Evolutionary conservation across 805 yeast species (phyloP).

Genomic region (Kuraishia molischiana): DNA sequence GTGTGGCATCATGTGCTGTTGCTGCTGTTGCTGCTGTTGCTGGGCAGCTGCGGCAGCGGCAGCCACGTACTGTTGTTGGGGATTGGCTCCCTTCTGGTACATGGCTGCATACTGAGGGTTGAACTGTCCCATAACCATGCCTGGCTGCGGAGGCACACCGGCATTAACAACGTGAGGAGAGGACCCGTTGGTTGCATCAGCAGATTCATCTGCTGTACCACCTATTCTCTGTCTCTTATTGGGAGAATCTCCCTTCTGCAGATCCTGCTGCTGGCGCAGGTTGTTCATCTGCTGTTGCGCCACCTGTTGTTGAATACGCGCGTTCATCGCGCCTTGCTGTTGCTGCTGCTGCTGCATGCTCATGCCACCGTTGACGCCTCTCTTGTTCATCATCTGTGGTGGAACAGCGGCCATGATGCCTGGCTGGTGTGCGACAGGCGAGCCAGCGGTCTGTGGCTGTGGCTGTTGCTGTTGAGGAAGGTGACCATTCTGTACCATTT

Average conservation of each 20-base stretch:
- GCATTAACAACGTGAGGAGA: slow-evolving; percentile 1
- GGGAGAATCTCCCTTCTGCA: slow-evolving; percentile 12
- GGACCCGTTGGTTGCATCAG: slow-evolving; percentile 1
- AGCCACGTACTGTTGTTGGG: too few relatives aligned
- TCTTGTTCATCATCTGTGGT: slow-evolving; percentile 1
- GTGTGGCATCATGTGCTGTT: slow-evolving; percentile 16
- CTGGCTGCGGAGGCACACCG: slow-evolving; percentile 13
- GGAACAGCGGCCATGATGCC: slow-evolving; percentile 7
- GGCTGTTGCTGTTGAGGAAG: slow-evolving; percentile 7
- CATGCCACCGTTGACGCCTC: slow-evolving; percentile 1
- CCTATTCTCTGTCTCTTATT: slow-evolving; percentile 14
- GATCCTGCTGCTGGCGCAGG: slow-evolving; percentile 31
- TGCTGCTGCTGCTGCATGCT: slow-evolving; percentile 3
- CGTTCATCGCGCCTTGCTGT: slow-evolving; percentile 4
- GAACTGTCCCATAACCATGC: slow-evolving; percentile 19
- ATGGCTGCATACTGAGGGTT: slow-evolving; percentile 14
- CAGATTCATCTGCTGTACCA: too few relatives aligned
- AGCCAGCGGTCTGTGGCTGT: slow-evolving; percentile 6
- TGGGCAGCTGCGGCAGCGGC: slow-evolving; percentile 16
- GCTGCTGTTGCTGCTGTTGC: slow-evolving; percentile 8
- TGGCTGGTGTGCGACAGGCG: slow-evolving; percentile 7
- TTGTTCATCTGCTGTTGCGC: slow-evolving; percentile 43
- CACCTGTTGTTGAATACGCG: slow-evolving; percentile 29
- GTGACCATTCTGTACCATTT: slow-evolving; percentile 1
- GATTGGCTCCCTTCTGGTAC: background rate